Evolutionary conservation across 1,284 basidiomycete genomes (phyloP).

Genomic region (Microbotryum violaceum): DNA sequence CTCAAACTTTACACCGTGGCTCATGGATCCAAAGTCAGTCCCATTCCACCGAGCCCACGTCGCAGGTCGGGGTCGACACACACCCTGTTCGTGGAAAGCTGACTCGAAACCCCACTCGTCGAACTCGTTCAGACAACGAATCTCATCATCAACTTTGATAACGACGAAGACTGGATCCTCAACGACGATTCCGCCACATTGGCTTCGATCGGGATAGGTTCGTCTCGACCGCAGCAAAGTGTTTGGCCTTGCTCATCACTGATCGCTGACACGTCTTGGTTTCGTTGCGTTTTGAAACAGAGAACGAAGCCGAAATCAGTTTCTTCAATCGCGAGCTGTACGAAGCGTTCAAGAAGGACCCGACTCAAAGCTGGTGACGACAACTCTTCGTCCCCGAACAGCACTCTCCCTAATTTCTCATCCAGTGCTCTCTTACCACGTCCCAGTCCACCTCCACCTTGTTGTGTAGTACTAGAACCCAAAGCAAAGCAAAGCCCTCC

Average conservation of each 20-base stretch:
- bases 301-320: conserved; percentile 89
- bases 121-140: conserved; percentile 63
- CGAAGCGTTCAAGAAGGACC: conserved; percentile 68
- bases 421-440: no score
- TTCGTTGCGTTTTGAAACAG: conserved; percentile 50
- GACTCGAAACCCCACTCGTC: no score
- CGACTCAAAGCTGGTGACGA: conserved; percentile 46
- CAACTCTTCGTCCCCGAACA: no score
- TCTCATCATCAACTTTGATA: conserved; percentile 87
- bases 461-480: no score
- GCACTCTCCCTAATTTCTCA: no score
- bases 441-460: no score
- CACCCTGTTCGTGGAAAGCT: not conserved
- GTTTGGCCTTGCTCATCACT: no score
- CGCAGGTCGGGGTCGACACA: no score
- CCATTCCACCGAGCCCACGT: no score
- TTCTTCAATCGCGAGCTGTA: conserved; percentile 74
- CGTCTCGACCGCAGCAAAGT: conserved; percentile 34
- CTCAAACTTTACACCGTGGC: conserved; percentile 90
- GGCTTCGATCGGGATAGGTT: conserved; percentile 64
- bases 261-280: not conserved
- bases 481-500: no score
- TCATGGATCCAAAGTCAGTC: conserved; percentile 72
- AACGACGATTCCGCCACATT: conserved; percentile 58
- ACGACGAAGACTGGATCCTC: conserved; percentile 79